phyloP scores from a whole-genome alignment of 2,329 filamentous ascomycete species.

The Verticillium alfalfae region DNA sequence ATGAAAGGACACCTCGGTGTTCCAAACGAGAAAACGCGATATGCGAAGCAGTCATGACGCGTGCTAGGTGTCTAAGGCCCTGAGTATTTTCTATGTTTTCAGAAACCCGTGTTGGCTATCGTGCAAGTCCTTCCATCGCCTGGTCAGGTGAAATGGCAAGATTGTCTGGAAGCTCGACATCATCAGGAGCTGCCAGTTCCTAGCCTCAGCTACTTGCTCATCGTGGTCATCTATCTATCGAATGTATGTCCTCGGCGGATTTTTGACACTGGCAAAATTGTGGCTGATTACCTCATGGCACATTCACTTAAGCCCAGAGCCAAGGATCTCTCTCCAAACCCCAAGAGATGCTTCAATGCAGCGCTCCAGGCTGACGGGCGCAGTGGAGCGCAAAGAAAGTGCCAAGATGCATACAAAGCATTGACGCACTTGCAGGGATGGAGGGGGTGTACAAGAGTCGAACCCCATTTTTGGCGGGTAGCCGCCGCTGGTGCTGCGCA shows the following conservation, averaged over 20 bases:
- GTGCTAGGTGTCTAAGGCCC: neutral
- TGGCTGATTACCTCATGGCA: no score
- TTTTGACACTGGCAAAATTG: no score
- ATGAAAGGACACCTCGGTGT: neutral
- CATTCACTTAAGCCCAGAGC: neutral
- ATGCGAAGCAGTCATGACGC: neutral
- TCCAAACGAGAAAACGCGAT: neutral
- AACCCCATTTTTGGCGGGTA: neutral
- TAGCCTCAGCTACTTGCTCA: no score
- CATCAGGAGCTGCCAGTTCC: neutral
- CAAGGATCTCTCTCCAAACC: neutral
- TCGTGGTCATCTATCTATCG: no score
- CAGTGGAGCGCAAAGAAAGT: neutral
- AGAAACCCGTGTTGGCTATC: no score
- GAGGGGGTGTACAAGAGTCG: neutral
- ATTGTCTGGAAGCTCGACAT: neutral
- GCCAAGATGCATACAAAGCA: constrained; percentile 27
- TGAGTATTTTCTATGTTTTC: neutral
- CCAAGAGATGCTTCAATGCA: neutral
- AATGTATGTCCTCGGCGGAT: no score
- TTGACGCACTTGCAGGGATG: constrained; percentile 31
- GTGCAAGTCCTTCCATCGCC: no score
- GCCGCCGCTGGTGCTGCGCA: neutral
- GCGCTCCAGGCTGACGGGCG: neutral
- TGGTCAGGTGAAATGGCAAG: no score